phyloP scores from a whole-genome alignment of 805 yeast species.

The Maudiozyma bulderi region DNA sequence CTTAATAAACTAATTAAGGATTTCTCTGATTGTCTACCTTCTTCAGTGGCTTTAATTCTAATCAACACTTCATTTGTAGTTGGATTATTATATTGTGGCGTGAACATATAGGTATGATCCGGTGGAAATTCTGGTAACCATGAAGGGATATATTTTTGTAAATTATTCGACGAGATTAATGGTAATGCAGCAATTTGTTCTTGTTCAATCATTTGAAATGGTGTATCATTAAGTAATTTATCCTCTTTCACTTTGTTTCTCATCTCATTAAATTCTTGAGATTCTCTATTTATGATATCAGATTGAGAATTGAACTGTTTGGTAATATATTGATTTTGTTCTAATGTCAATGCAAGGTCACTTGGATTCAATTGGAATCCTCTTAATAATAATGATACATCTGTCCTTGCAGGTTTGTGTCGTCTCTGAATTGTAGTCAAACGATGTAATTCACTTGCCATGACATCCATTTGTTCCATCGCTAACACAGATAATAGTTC shows the following conservation, averaged over 20 bases:
- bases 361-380: conserved; percentile 34
- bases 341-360: conserved; percentile 33
- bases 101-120: conserved; percentile 78
- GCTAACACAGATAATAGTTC: conserved; percentile 31
- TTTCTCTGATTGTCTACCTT: conserved; percentile 69
- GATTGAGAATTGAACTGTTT: conserved; percentile 10
- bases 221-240: background rate
- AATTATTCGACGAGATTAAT: conserved; percentile 39
- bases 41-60: conserved; percentile 64
- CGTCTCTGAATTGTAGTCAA: conserved; percentile 54
- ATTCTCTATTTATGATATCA: conserved; percentile 5
- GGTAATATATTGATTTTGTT: conserved; percentile 16
- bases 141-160: conserved; percentile 45
- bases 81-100: conserved; percentile 56
- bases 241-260: background rate
- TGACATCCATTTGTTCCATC: conserved; percentile 29
- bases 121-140: conserved; percentile 91
- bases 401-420: conserved; percentile 42
- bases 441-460: conserved; percentile 37
- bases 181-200: conserved; percentile 7
- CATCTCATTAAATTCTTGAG: background rate
- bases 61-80: conserved; percentile 62
- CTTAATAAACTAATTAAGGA: conserved; percentile 40
- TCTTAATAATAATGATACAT: conserved; percentile 37
- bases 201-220: conserved; percentile 10